Evolutionary conservation across 768 basidiomycete species (phyloP).

Genomic region (Mycena latifolia): DNA sequence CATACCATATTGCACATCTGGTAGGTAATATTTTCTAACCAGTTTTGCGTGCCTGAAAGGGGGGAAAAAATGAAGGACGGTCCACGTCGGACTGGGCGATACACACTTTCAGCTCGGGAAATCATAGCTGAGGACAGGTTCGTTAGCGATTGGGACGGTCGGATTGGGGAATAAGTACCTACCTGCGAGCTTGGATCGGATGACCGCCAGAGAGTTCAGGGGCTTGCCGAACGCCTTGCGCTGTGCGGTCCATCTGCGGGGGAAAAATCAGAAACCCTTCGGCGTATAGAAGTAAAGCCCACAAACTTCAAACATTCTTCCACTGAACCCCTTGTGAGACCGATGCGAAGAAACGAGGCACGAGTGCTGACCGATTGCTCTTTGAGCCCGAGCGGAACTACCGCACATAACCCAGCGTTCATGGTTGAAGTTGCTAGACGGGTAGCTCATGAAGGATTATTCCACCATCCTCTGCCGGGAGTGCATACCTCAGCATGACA

Average conservation of each 20-base stretch:
- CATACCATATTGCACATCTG: conserved; percentile 89
- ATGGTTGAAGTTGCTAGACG: conserved; percentile 84
- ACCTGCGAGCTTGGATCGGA: conserved; percentile 85
- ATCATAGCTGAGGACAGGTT: conserved; percentile 70
- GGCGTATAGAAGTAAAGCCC: not conserved
- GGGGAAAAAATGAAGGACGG: conserved; percentile 25
- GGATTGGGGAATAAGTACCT: too few relatives aligned
- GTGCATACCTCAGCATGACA: conserved; percentile 56
- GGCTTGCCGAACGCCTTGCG: conserved; percentile 95
- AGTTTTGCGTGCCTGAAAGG: conserved; percentile 70
- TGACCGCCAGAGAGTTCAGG: conserved; percentile 85
- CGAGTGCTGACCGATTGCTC: conserved; percentile 48
- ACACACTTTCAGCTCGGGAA: conserved; percentile 67
- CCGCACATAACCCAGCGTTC: conserved; percentile 93
- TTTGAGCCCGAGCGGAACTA: conserved; percentile 73
- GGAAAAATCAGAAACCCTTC: not conserved
- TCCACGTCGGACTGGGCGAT: not conserved
- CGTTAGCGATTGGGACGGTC: not conserved
- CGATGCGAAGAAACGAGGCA: not conserved
- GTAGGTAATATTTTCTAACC: conserved; percentile 90
- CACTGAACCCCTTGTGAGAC: conserved; percentile 45
- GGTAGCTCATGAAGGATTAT: not conserved
- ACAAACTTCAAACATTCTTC: conserved; percentile 88
- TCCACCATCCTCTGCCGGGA: not conserved
- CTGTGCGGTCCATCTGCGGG: conserved; percentile 85